Base-by-base conservation (phyloP, 2,329 filamentous ascomycete genomes). In the Colletotrichum sp. region DNA sequence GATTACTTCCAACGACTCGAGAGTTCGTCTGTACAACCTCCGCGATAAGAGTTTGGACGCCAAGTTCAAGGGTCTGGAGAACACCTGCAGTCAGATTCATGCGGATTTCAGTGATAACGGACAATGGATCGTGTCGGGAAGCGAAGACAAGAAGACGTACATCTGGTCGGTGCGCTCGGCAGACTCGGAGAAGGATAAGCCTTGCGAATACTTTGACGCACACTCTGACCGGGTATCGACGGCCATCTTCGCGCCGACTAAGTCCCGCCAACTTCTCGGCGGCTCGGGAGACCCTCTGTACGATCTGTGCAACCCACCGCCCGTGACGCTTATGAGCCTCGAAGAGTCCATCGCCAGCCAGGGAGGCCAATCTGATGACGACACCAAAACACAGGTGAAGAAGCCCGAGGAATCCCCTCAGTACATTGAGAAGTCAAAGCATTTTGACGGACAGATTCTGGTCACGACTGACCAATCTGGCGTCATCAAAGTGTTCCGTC, bases 251-350 rank as follows among this genome's bases (percentile, higher is more conserved):
- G 96, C 96, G 1, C 96, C 97, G 0, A 91, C 91, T 0, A 92
- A 92, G 80, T 96, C 95, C 13, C 92, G 95, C 73, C 93, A 95
- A 81, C 88, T 97, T 3, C 89, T 99, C 1, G 93, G 94, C 67
- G 90, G 91, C 16, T 98, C 96, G 0, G 95, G 95, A 71, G 96
- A 99, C 82, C 96, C 97, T 2, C 91, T 99, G n/a, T 99, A 96
- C 83, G 96, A 98, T 80, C 89, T 99, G 2, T 99, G 97, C 88
- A 99, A 99, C 80, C 97, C 97, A 7, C 97, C 96, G 0, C 96
- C 96, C 0, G 92, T 99, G 18, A 96, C 92, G 8, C 88, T 99
- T 21, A 89, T 96, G 77, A 96, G 94, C 78, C 90, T 93, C 30
- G 92, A 93, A 24, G 95, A 97, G 80, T 85, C 84, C 34, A 68